phyloP scores from a whole-genome alignment of 306 rosid genomes.

The Sesbania bispinosa region DNA sequence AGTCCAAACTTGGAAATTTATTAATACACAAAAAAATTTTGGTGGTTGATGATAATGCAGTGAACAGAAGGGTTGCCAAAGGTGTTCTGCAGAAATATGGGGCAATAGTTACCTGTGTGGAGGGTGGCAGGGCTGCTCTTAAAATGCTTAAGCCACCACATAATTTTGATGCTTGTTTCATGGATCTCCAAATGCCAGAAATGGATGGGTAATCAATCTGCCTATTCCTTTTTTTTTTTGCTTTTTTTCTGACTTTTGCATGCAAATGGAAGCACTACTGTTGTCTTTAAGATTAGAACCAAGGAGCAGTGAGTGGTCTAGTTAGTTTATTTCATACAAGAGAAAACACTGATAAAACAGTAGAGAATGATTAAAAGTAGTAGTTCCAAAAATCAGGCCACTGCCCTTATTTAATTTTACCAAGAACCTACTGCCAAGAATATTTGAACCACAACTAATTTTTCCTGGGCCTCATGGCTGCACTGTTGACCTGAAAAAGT shows the following conservation, averaged over 20 bases:
- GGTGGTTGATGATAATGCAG: slow-evolving; percentile 91
- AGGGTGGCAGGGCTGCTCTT: slow-evolving; percentile 71
- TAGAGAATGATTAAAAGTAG: neutral
- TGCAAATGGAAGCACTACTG: neutral
- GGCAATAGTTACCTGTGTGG: slow-evolving; percentile 76
- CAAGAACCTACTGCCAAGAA: no score
- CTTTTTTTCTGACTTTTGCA: neutral
- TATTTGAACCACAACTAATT: no score
- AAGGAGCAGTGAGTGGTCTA: neutral
- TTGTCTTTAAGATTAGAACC: neutral
- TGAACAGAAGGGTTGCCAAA: slow-evolving; percentile 89
- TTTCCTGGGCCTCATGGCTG: no score
- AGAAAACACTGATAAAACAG: neutral
- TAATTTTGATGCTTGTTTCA: slow-evolving; percentile 80
- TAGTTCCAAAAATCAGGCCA: neutral
- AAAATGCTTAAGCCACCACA: slow-evolving; percentile 74
- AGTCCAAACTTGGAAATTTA: slow-evolving; percentile 52
- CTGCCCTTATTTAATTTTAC: no score
- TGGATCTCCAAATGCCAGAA: slow-evolving; percentile 99
- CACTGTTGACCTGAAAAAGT: no score
- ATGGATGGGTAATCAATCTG: slow-evolving; percentile 87
- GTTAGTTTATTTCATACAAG: neutral
- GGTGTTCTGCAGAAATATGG: slow-evolving; percentile 80
- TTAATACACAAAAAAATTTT: slow-evolving; percentile 59
- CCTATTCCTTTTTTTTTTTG: neutral